Base-by-base conservation (phyloP, 768 basidiomycete species). In the Russula olivacea region DNA sequence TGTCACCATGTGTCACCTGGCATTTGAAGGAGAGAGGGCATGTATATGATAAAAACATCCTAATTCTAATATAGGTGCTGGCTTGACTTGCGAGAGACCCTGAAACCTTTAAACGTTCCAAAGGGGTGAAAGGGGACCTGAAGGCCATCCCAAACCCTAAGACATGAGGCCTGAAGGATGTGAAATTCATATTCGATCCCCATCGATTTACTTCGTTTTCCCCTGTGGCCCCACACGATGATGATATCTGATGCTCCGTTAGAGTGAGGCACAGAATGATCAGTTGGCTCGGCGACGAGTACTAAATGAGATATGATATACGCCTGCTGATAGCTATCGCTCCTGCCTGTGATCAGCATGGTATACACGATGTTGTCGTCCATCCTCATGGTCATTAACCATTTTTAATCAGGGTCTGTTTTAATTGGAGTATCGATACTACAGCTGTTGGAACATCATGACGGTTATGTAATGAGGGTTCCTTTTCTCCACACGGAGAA, bases 321-420 rank as follows among this genome's bases (percentile, higher is more conserved):
- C 21, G 17, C 40, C 38, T 30, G 36, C 38, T 28, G 11, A 4
- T 40, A n/a, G 6, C 14, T 15, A 41, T 59, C 45, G 25, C 15
- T 9, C 47, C 47, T 48, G n/a, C 10, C 14, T 10, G 53, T 59
- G 52, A 59, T 64, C 36, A 53, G 58, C 58, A 55, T 63, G 62
- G 45, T 48, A 15, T 38, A 43, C 56, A 58, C 36, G 57, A 53
- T 62, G 56, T 23, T 45, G 30, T 34, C 21, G 50, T 36, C 25
- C 52, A 10, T 54, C 52, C 36, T 17, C 34, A 25, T 43, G 61
- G n/a, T 3, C 55, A 17, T 23, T 45, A 52, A 38, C 21, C 12
- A 17, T 19, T 38, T 47, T 36, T 40, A 45, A 47, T 58, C 55
- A 38, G 41, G 12, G 49, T 57, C 30, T 21, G 32, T 28, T 43